A percentile compares a stretch with the other conserved stretches of the same genome.
Conservation (phyloP, 768 basidiomycete species). For the Pleurotus platypus region DNA sequence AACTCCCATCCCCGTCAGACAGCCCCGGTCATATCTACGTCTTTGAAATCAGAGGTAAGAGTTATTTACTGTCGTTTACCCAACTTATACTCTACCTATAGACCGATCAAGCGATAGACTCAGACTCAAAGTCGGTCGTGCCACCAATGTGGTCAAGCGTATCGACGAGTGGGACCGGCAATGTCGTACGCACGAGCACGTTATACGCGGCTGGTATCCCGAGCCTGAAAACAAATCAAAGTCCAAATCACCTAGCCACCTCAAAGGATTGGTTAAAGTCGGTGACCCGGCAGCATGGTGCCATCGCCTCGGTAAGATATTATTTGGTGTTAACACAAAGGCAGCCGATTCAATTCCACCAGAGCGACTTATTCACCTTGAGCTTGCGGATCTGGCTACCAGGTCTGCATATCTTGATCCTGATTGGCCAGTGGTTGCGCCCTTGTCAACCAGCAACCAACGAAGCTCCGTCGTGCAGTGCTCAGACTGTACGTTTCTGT, state of each 20-base stretch:
- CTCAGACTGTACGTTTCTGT: background rate
- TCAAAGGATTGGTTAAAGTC: slow-evolving; percentile 56
- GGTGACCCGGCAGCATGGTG: slow-evolving; percentile 64
- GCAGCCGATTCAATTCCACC: background rate
- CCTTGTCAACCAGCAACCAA: background rate
- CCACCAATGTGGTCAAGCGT: slow-evolving; percentile 68
- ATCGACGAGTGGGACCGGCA: slow-evolving; percentile 81
- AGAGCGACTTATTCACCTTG: slow-evolving; percentile 78
- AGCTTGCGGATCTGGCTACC: slow-evolving; percentile 65
- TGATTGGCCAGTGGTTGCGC: slow-evolving; percentile 29
- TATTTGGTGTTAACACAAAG: background rate
- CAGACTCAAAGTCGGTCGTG: slow-evolving; percentile 77
- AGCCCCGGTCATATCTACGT: slow-evolving; percentile 77
- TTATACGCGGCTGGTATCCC: slow-evolving; percentile 75
- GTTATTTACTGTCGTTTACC: background rate
- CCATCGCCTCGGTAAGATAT: slow-evolving; percentile 45
- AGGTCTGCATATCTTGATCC: slow-evolving; percentile 59
- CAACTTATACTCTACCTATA: background rate
- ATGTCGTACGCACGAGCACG: slow-evolving; percentile 73
- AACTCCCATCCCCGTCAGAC: slow-evolving; percentile 27
- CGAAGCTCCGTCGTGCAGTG: background rate
- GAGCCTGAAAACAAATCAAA: slow-evolving; percentile 26
- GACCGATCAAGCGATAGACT: slow-evolving; percentile 34
- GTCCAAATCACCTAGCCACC: background rate
- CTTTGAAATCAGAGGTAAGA: slow-evolving; percentile 71